Evolutionary conservation across 1,284 basidiomycete species (phyloP).

Genomic region (Boletus semigastroideus): DNA sequence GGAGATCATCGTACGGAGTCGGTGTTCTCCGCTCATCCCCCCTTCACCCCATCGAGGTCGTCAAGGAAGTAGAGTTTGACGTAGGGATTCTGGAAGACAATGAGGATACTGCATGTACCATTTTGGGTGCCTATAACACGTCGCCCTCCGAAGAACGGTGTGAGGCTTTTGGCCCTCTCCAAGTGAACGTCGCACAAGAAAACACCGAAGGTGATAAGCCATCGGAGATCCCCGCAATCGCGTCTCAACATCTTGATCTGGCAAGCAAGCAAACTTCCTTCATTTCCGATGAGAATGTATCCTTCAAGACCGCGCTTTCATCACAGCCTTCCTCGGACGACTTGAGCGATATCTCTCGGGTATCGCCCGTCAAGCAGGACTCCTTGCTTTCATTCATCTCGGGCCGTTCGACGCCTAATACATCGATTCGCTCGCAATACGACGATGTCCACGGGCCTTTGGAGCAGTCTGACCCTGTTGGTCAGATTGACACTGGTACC

Average conservation of each 20-base stretch:
- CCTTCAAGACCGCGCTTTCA: slow-evolving; percentile 29
- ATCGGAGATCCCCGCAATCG: slow-evolving; percentile 1
- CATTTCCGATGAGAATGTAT: slow-evolving; percentile 23
- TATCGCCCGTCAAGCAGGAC: slow-evolving; percentile 18
- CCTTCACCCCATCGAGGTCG: slow-evolving; percentile 5
- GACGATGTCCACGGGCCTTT: slow-evolving; percentile 14
- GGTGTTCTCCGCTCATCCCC: slow-evolving; percentile 6
- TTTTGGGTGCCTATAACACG: slow-evolving; percentile 20
- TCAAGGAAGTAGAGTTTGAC: slow-evolving; percentile 14
- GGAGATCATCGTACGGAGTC: slow-evolving; percentile 13
- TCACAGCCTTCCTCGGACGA: slow-evolving; percentile 25
- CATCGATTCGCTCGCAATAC: slow-evolving; percentile 25
- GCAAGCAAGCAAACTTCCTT: slow-evolving; percentile 16
- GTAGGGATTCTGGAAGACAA: slow-evolving; percentile 13
- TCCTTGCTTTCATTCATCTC: slow-evolving; percentile 17
- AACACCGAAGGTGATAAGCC: slow-evolving; percentile 3
- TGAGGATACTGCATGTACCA: slow-evolving; percentile 17
- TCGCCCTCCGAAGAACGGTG: slow-evolving; percentile 11
- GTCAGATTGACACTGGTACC: neutral
- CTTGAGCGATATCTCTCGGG: slow-evolving; percentile 18
- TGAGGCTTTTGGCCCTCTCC: slow-evolving; percentile 2
- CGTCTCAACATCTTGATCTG: slow-evolving; percentile 11
- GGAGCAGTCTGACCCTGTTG: neutral
- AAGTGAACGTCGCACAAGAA: slow-evolving; percentile 4
- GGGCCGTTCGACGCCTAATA: slow-evolving; percentile 23